Base-by-base conservation (phyloP, 1,284 basidiomycete species). In the Takashimella tepidaria region DNA sequence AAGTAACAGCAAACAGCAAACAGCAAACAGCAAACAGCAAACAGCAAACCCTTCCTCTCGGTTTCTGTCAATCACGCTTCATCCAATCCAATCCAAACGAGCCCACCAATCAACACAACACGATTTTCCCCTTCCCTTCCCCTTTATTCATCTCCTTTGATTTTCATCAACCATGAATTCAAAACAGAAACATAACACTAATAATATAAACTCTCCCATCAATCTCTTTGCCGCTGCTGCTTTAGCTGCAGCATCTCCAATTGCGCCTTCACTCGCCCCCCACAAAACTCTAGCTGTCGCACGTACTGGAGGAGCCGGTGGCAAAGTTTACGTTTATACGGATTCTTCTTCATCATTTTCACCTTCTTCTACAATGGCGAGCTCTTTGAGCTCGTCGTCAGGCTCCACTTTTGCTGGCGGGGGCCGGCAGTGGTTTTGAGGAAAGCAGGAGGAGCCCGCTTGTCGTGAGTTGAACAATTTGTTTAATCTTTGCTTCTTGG, bases 371-470 rank as follows among this genome's bases (percentile, higher is more conserved):
- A n/a, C n/a, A n/a, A n/a, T n/a, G n/a, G n/a, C n/a, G 31, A 37
- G 31, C 31, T 37, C 31, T 37, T 8, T 16, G 31, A 37, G 31
- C 31, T 37, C 31, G 31, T 37, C 31, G 31, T 37, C 53, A 24
- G 67, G 56, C 60, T 62, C 66, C 55, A 63, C 66, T 51, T 63
- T 62, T 59, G 71, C 61, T 56, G 67, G 69, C 58, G 72, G 72
- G 49, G 68, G 66, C 51, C 60, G 68, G 63, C 73, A 66, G 70
- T 76, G 74, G 74, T 68, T 75, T 75, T 76, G 74, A 76, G 66
- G 73, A 69, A 62, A 67, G 73, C 71, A 73, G 72, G 71, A 73
- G 73, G 70, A 74, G 67, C 64, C 64, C 69, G 64, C 68, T 64
- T 57, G 58, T 60, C 60, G 70, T 70, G 53, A 63, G 68, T 68